Conservation (phyloP, 1,139 yeast species). For the Zygoascus sp. region DNA sequence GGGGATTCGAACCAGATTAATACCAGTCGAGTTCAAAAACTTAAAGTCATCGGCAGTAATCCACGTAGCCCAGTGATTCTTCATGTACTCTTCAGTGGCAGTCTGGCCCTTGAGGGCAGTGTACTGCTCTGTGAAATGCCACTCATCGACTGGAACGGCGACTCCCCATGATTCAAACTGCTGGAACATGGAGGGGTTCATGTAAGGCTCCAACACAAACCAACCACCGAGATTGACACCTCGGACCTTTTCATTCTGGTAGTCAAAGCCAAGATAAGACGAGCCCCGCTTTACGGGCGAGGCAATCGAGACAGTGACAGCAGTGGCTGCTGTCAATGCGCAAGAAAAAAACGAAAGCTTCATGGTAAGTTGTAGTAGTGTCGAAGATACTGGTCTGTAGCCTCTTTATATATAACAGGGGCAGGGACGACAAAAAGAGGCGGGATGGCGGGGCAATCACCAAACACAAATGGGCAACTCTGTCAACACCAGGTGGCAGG, state of each 20-base stretch:
- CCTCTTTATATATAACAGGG: too few relatives aligned
- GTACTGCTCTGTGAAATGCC: constrained; percentile 52
- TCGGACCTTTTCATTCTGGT: constrained; percentile 48
- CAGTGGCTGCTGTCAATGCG: constrained; percentile 1
- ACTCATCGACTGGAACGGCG: constrained; percentile 79
- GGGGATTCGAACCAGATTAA: constrained; percentile 85
- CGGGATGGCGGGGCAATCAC: too few relatives aligned
- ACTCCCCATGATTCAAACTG: constrained; percentile 33
- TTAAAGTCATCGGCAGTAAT: constrained; percentile 68
- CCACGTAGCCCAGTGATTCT: constrained; percentile 76
- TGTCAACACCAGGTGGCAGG: too few relatives aligned
- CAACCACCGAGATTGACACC: constrained; percentile 94
- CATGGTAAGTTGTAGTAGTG: neutral
- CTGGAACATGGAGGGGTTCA: constrained; percentile 76
- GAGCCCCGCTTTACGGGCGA: neutral
- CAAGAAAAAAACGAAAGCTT: constrained; percentile 7
- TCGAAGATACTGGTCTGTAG: neutral
- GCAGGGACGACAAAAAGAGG: too few relatives aligned
- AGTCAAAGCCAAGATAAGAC: constrained; percentile 24
- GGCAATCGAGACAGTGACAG: neutral
- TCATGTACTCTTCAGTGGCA: constrained; percentile 49
- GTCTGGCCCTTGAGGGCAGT: constrained; percentile 51
- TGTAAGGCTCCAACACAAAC: constrained; percentile 80
- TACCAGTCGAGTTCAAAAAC: constrained; percentile 59
- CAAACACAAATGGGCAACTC: too few relatives aligned